These are phyloP conservation scores for Ogataea populi-albae DNA, from an alignment of 805 yeast genomes.

Conservation along the genomic window DNA sequence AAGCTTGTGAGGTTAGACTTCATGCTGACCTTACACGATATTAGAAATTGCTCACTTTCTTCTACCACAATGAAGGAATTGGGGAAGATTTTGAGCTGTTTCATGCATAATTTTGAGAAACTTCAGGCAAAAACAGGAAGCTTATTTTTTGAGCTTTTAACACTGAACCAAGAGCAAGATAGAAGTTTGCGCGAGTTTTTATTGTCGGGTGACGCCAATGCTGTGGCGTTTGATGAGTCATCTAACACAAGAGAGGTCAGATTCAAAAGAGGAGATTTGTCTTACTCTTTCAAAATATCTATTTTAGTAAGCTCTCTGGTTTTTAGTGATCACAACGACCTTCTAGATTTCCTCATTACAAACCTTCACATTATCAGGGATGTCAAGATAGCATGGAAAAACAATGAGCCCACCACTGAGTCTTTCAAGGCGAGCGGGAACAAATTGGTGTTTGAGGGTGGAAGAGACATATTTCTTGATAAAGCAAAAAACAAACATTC, in stretches of 20 bases:
- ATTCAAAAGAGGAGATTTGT: conserved; percentile 17
- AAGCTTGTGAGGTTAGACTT: conserved; percentile 70
- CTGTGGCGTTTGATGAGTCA: conserved; percentile 33
- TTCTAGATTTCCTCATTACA: conserved; percentile 43
- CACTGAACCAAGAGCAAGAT: conserved; percentile 48
- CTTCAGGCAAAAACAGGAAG: conserved; percentile 50
- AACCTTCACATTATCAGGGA: conserved; percentile 35
- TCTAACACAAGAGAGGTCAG: conserved; percentile 12
- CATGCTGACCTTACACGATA: conserved; percentile 52
- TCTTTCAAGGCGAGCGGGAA: conserved; percentile 1
- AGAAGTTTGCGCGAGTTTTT: conserved; percentile 48
- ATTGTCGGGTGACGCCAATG: conserved; percentile 53
- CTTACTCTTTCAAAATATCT: conserved; percentile 25
- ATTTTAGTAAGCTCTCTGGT: conserved; percentile 23
- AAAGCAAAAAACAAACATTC: conserved; percentile 9
- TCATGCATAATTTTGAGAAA: conserved; percentile 54
- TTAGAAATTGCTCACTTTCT: conserved; percentile 48
- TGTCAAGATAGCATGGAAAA: conserved; percentile 10
- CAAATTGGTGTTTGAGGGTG: neutral
- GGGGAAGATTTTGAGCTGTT: conserved; percentile 62
- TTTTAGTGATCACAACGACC: conserved; percentile 43
- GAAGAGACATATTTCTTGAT: conserved; percentile 5
- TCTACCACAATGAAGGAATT: conserved; percentile 55
- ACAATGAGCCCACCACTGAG: conserved; percentile 3
- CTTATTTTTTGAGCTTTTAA: conserved; percentile 61